Conservation (phyloP, 768 basidiomycete genomes). For the Termitomyces heimii region DNA sequence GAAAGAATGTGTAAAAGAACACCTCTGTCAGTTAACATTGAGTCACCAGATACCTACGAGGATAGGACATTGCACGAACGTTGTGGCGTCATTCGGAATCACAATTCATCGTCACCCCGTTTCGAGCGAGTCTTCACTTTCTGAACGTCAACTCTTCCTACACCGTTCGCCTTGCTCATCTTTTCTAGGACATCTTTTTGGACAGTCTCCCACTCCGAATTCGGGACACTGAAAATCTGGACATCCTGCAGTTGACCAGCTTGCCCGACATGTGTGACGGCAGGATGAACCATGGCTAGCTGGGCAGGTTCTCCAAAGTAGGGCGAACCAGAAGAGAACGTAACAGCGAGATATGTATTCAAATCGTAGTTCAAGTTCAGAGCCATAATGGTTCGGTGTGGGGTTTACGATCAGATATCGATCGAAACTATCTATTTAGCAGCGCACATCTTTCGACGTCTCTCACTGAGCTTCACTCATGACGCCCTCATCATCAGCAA, state of each 20-base stretch:
- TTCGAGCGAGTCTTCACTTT: conserved; percentile 17
- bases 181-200: conserved; percentile 18
- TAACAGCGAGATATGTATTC: conserved; percentile 23
- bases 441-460: background rate
- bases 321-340: conserved; percentile 16
- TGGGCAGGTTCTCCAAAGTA: conserved; percentile 17
- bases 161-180: conserved; percentile 15
- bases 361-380: conserved; percentile 17
- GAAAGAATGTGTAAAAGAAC: background rate
- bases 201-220: conserved; percentile 19
- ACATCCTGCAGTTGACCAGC: conserved; percentile 26
- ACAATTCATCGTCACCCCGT: conserved; percentile 22
- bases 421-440: background rate
- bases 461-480: background rate
- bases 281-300: conserved; percentile 19
- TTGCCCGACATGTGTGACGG: conserved; percentile 23
- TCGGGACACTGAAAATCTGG: conserved; percentile 24
- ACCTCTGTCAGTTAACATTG: background rate
- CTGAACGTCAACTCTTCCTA: conserved; percentile 24
- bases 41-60: background rate
- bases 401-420: background rate
- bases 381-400: conserved; percentile 3
- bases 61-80: background rate
- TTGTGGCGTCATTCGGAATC: conserved; percentile 6
- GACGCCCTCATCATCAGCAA: background rate